Base-by-base conservation (phyloP, 805 yeast genomes). In the Sungouiozyma ichnusensis region DNA sequence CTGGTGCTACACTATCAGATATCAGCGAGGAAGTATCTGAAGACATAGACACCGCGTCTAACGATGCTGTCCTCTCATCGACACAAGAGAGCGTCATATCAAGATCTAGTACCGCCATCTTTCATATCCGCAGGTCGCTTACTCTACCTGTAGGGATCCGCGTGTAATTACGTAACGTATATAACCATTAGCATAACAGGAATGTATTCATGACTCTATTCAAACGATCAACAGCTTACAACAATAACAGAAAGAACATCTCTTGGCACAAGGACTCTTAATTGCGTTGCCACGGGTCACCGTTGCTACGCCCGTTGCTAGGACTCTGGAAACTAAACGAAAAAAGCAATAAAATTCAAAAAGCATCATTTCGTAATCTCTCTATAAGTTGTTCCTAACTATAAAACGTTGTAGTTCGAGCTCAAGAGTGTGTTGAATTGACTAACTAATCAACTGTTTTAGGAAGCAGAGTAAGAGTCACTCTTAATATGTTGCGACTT, bases 91-190 rank as follows among this genome's bases (percentile, higher is more conserved):
- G 47, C 7, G 55, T 60, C 2, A 51, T 43, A 29, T 24, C 29
- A 6, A 24, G 29, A 24, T 24, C 29, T 6, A 24, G 29, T 11
- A 11, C 29, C 6, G 29, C 11, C 29, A 11, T 24, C 11, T 24
- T 24, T 11, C 6, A 24, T 11, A 24, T 24, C 29, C 29, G 11
- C 29, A 51, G 64, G 40, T 55, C 62, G 1, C 44, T 58, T 27
- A 60, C 63, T 3, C 40, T 58, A 15, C 64, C 64, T 4, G 48
- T 57, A 9, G 57, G 61, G n/a, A 44, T 59, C 27, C 55, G 49
- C 24, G 49, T 58, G 4, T 24, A 24, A 24, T 24, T 55, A n/a
- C n/a, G n/a, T n/a, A 53, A 32, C 48, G 9, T 24, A 24, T 11
- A 24, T 24, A 24, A 11, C 6, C 29, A 24, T 11, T 24, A 24